Evolutionary conservation across 805 yeast species (phyloP).

Genomic region (Myxozyma sirexii): DNA sequence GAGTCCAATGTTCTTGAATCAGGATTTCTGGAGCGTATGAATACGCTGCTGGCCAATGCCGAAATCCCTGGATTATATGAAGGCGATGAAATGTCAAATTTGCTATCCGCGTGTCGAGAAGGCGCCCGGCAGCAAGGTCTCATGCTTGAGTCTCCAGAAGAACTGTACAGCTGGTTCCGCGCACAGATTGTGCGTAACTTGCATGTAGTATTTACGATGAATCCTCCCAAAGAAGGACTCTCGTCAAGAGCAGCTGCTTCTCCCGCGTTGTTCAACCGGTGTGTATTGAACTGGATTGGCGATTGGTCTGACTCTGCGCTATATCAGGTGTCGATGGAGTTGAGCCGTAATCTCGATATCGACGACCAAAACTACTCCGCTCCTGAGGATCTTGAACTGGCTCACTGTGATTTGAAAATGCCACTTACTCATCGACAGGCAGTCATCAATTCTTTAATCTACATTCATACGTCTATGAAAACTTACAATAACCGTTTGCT

Average conservation of each 20-base stretch:
- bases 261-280: slow-evolving; percentile 86
- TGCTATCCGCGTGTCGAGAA: slow-evolving; percentile 59
- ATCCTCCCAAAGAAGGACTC: slow-evolving; percentile 51
- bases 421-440: slow-evolving; percentile 48
- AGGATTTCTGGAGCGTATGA: slow-evolving; percentile 86
- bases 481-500: slow-evolving; percentile 20
- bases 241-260: slow-evolving; percentile 62
- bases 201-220: slow-evolving; percentile 80
- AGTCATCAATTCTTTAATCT: slow-evolving; percentile 52
- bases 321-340: slow-evolving; percentile 51
- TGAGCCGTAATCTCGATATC: slow-evolving; percentile 54
- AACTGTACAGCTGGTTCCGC: slow-evolving; percentile 74
- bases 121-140: slow-evolving; percentile 63
- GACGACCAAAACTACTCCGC: slow-evolving; percentile 50
- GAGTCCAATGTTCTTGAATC: slow-evolving; percentile 78
- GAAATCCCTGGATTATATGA: slow-evolving; percentile 89
- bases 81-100: slow-evolving; percentile 61
- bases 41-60: slow-evolving; percentile 87
- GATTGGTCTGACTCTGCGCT: slow-evolving; percentile 66
- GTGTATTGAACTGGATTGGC: slow-evolving; percentile 89
- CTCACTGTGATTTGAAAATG: slow-evolving; percentile 24
- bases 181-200: slow-evolving; percentile 66
- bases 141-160: slow-evolving; percentile 66
- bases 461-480: slow-evolving; percentile 48
- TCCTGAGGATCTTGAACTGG: slow-evolving; percentile 40